phyloP scores from a whole-genome alignment of 768 basidiomycete species.

The Rhodotorula graminis region DNA sequence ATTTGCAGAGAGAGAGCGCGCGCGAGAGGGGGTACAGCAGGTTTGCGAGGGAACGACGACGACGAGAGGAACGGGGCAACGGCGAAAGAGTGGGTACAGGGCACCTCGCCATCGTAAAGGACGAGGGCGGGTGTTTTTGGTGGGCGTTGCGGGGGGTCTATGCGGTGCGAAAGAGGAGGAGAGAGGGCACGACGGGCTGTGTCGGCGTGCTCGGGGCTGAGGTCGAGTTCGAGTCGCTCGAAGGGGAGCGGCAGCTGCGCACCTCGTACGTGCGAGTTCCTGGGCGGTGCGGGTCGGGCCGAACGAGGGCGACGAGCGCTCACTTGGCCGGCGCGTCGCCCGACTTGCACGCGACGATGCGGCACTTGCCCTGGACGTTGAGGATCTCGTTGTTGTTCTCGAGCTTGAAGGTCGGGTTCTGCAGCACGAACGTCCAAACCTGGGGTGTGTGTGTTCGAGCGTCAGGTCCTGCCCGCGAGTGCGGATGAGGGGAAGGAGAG shows the following conservation, averaged over 20 bases:
- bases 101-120: too few relatives aligned
- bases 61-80: too few relatives aligned
- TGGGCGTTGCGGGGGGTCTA: too few relatives aligned
- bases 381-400: constrained; percentile 64
- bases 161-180: neutral
- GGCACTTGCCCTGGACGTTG: constrained; percentile 71
- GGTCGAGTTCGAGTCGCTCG: too few relatives aligned
- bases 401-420: constrained; percentile 90
- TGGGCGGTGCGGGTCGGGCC: neutral
- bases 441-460: constrained; percentile 22
- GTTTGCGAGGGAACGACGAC: too few relatives aligned
- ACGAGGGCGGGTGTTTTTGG: too few relatives aligned
- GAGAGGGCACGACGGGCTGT: neutral
- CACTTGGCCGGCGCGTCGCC: constrained; percentile 69
- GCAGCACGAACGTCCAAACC: constrained; percentile 98
- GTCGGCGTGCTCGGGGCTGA: neutral
- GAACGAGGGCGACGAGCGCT: too few relatives aligned
- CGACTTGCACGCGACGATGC: constrained; percentile 98
- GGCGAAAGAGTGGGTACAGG: too few relatives aligned
- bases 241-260: neutral
- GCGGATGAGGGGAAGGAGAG: neutral
- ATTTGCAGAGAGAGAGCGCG: too few relatives aligned
- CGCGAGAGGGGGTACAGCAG: too few relatives aligned
- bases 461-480: neutral
- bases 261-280: neutral